A percentile compares a stretch with the other conserved stretches of the same genome.
Conservation (phyloP, 495 filamentous ascomycete genomes). For the Penicillium turbatum region DNA sequence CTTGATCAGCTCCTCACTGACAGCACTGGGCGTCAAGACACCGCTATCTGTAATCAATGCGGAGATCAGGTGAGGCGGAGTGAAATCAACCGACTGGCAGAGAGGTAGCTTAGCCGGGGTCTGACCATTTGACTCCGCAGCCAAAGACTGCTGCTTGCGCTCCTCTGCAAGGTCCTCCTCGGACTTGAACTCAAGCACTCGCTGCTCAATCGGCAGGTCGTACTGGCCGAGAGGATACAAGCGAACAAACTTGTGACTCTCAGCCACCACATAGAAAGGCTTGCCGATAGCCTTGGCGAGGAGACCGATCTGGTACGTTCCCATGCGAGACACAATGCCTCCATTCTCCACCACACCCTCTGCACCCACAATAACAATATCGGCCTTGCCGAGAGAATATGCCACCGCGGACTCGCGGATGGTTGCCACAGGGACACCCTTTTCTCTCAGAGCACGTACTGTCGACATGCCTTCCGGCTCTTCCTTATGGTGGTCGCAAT, state of each 20-base stretch:
- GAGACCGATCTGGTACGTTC: slow-evolving; percentile 84
- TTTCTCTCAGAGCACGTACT: slow-evolving; percentile 63
- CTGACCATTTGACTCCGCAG: slow-evolving; percentile 22
- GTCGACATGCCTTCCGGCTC: slow-evolving; percentile 56
- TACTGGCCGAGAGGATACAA: slow-evolving; percentile 75
- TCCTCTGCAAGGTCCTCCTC: slow-evolving; percentile 48
- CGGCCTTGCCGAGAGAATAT: slow-evolving; percentile 75
- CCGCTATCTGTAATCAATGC: slow-evolving; percentile 75
- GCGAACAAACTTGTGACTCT: slow-evolving; percentile 92
- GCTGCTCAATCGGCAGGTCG: slow-evolving; percentile 71
- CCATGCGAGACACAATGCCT: slow-evolving; percentile 83
- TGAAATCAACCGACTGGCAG: slow-evolving; percentile 74
- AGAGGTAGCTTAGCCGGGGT: slow-evolving; percentile 24
- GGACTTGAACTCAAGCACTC: slow-evolving; percentile 65
- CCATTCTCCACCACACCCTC: slow-evolving; percentile 94
- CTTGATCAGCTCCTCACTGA: slow-evolving; percentile 74
- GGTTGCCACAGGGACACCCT: slow-evolving; percentile 77
- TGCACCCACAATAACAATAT: slow-evolving; percentile 84
- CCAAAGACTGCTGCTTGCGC: slow-evolving; percentile 25
- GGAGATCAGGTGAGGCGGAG: slow-evolving; percentile 75
- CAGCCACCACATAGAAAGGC: slow-evolving; percentile 85
- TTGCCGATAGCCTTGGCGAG: slow-evolving; percentile 73
- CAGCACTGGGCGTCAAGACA: slow-evolving; percentile 69
- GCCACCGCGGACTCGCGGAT: slow-evolving; percentile 78
- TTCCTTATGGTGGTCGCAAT: slow-evolving; percentile 30